Conservation (phyloP, 75 land plant genomes). For the Chamaecyparis obtusa region DNA sequence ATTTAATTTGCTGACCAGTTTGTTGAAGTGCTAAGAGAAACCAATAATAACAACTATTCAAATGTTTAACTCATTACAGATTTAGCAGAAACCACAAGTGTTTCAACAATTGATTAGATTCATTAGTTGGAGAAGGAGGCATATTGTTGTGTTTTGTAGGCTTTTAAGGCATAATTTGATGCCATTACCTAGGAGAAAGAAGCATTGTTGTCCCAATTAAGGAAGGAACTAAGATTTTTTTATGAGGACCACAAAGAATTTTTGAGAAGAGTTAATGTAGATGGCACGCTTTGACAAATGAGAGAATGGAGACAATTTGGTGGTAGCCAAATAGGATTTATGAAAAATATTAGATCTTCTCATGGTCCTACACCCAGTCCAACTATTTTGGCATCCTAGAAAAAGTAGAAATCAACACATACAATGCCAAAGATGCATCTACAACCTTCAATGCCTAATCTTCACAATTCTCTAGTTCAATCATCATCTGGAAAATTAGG, state of each 20-base stretch:
- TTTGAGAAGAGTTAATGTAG: slow-evolving; percentile 37
- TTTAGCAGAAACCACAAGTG: too few species aligned
- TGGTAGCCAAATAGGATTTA: not conserved
- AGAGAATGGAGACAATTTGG: slow-evolving; percentile 13
- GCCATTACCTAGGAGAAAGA: slow-evolving; percentile 64
- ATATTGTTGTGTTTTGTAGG: slow-evolving; percentile 44
- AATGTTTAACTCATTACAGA: too few species aligned
- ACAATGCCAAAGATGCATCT: slow-evolving; percentile 17
- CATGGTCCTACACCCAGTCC: slow-evolving; percentile 40
- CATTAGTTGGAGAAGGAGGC: slow-evolving; percentile 56
- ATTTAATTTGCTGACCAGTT: too few species aligned
- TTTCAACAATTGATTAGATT: slow-evolving; percentile 38
- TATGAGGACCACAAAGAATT: slow-evolving; percentile 64
- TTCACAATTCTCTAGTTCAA: not conserved
- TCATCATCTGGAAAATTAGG: slow-evolving; percentile 54
- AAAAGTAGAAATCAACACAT: slow-evolving; percentile 43
- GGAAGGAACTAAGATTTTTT: slow-evolving; percentile 56
- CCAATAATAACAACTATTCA: too few species aligned
- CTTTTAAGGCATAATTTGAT: slow-evolving; percentile 65
- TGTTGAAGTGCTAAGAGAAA: too few species aligned
- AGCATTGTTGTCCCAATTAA: slow-evolving; percentile 39
- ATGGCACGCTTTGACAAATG: slow-evolving; percentile 26
- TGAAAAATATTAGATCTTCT: not conserved
- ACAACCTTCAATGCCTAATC: slow-evolving; percentile 23
- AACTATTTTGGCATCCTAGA: slow-evolving; percentile 37